Conservation (phyloP, 257 asterid genomes). For the Nicotiana paniculata region DNA sequence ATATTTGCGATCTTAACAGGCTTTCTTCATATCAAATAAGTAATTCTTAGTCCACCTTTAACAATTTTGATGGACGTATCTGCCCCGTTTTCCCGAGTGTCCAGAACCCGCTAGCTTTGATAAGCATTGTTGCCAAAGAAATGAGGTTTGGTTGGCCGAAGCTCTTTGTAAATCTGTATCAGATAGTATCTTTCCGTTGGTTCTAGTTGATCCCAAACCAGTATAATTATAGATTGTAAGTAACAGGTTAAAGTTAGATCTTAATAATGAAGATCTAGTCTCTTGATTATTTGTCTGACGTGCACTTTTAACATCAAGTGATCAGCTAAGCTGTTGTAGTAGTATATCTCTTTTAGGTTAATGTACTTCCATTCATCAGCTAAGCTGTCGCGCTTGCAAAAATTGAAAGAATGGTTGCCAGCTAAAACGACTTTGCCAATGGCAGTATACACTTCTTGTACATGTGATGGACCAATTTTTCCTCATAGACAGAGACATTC, state of each 20-base stretch:
- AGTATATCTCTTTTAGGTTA: background rate
- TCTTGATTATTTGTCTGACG: background rate
- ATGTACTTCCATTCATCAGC: too few relatives aligned
- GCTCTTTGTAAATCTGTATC: background rate
- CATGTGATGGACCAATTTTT: background rate
- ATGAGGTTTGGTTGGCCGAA: background rate
- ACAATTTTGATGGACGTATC: background rate
- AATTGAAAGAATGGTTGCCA: background rate
- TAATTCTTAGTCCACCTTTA: background rate
- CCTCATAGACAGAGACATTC: background rate
- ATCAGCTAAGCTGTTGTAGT: background rate
- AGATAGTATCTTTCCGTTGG: background rate
- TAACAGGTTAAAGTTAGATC: background rate
- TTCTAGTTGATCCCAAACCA: background rate
- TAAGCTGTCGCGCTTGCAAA: too few relatives aligned
- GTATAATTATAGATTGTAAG: background rate
- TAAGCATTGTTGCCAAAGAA: background rate
- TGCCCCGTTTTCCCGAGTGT: background rate
- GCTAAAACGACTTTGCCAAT: background rate
- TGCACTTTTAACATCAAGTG: background rate
- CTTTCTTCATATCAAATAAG: background rate
- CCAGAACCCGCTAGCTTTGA: background rate
- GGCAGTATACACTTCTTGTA: background rate
- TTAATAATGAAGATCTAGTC: background rate
- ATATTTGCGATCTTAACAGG: constrained; percentile 39